Conservation (phyloP, 176 grass and related monocot genomes). For the Calamus simplicifolius region DNA sequence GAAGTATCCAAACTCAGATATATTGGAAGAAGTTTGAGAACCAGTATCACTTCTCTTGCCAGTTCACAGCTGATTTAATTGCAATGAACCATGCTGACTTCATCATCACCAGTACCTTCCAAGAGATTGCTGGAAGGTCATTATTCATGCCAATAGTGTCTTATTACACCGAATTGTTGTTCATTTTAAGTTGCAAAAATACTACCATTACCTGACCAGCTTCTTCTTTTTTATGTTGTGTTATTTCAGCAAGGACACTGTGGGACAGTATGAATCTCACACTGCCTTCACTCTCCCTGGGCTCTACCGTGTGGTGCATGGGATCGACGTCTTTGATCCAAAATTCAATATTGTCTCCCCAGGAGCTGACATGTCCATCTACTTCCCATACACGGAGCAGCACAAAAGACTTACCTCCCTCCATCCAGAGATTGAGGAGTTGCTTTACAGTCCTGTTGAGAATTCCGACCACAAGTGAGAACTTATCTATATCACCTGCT, state of each 20-base stretch:
- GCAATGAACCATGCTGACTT: slow-evolving; percentile 11
- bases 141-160: neutral
- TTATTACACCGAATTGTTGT: neutral
- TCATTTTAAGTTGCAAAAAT: too few species aligned
- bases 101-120: slow-evolving; percentile 15
- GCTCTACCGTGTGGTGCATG: slow-evolving; percentile 4
- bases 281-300: slow-evolving; percentile 4
- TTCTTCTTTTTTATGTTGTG: neutral
- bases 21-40: slow-evolving; percentile 8
- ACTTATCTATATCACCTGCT: neutral
- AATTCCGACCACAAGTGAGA: slow-evolving; percentile 4
- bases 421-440: slow-evolving; percentile 2
- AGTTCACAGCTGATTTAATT: slow-evolving; percentile 5
- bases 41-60: slow-evolving; percentile 11
- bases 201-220: too few species aligned
- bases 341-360: slow-evolving; percentile 10
- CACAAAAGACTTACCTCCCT: slow-evolving; percentile 1
- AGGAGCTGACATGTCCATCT: slow-evolving; percentile 5
- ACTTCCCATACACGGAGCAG: neutral
- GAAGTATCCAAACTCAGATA: slow-evolving; percentile 8
- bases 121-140: slow-evolving; percentile 14
- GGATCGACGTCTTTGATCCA: slow-evolving; percentile 12
- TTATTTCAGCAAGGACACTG: slow-evolving; percentile 11
- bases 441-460: slow-evolving; percentile 7
- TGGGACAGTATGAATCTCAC: slow-evolving; percentile 12